Percentiles rank a stretch among this genome's conserved stretches.
Conservation (phyloP, 2,329 filamentous ascomycete species). For the Ceratocystis albifundus region DNA sequence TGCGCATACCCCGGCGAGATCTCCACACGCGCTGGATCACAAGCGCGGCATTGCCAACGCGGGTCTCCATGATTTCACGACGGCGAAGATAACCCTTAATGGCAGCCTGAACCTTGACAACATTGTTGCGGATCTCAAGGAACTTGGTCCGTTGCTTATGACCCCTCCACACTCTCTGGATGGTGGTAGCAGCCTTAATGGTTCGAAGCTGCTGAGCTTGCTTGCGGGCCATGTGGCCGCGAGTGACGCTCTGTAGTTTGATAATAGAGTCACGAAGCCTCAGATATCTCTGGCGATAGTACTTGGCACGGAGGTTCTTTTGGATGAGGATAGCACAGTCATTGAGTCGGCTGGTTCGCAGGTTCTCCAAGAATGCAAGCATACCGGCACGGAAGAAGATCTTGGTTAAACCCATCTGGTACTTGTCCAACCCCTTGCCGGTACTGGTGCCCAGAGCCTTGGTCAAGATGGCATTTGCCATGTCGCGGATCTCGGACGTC, state of each 20-base stretch:
- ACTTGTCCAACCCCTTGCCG: constrained; percentile 73
- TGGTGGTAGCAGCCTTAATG: constrained; percentile 78
- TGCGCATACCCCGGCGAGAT: constrained; percentile 61
- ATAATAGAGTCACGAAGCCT: constrained; percentile 75
- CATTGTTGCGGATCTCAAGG: constrained; percentile 63
- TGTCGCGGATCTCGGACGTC: constrained; percentile 86
- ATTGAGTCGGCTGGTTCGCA: constrained; percentile 80
- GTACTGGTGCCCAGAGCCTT: constrained; percentile 74
- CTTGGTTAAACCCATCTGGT: constrained; percentile 93
- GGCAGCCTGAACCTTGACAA: constrained; percentile 78
- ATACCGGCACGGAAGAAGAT: constrained; percentile 99
- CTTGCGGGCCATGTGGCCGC: constrained; percentile 67
- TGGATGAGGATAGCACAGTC: constrained; percentile 95
- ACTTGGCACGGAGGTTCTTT: constrained; percentile 93
- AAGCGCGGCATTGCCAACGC: constrained; percentile 79
- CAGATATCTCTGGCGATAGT: constrained; percentile 83
- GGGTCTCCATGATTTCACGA: constrained; percentile 85
- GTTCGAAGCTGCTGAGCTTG: constrained; percentile 70
- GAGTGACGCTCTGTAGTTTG: constrained; percentile 62
- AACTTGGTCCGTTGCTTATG: constrained; percentile 79
- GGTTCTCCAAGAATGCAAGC: constrained; percentile 93
- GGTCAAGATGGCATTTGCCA: constrained; percentile 84
- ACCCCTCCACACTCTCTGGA: constrained; percentile 90
- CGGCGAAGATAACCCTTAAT: constrained; percentile 87
- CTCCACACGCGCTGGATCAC: constrained; percentile 88